Percentiles rank a stretch among this genome's conserved stretches.
These are phyloP conservation scores for Bisporella sp. DNA, from an alignment of 2,329 filamentous ascomycete species.

Conservation along the genomic window DNA sequence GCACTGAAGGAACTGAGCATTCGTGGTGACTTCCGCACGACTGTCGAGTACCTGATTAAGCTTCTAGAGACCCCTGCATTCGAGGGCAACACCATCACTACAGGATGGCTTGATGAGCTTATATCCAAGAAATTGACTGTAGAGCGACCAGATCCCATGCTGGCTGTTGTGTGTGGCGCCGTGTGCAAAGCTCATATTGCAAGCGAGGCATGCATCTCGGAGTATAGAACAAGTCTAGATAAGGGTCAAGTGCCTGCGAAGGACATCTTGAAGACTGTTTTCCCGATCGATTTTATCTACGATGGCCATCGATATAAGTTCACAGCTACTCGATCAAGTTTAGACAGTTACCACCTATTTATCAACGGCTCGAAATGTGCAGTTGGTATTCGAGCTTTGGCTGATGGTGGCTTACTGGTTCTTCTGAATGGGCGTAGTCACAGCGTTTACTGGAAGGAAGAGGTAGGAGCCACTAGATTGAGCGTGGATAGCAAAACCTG, in stretches of 20 bases:
- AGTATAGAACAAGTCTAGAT: conserved; percentile 84
- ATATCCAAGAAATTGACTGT: conserved; percentile 97
- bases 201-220: conserved; percentile 81
- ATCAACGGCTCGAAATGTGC: conserved; percentile 97
- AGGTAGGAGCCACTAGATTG: conserved; percentile 89
- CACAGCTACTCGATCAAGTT: conserved; percentile 85
- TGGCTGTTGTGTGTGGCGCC: conserved; percentile 93
- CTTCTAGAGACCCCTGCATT: conserved; percentile 96
- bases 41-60: conserved; percentile 98
- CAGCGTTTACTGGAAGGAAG: conserved; percentile 99
- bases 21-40: conserved; percentile 97
- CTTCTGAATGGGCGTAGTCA: conserved; percentile 88
- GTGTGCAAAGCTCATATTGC: conserved; percentile 91
- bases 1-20: conserved; percentile 98
- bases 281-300: conserved; percentile 97
- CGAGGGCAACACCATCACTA: conserved; percentile 98
- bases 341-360: conserved; percentile 94
- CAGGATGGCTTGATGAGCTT: conserved; percentile 96
- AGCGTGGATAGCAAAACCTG: conserved; percentile 98
- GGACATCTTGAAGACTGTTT: conserved; percentile 95
- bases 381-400: conserved; percentile 85
- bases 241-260: conserved; percentile 97
- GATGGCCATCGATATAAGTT: conserved; percentile 97
- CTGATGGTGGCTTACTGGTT: conserved; percentile 88
- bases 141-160: conserved; percentile 85